A percentile compares a stretch with the other conserved stretches of the same genome.
These are phyloP conservation scores for Dalbergia cultrata DNA, from an alignment of 306 rosid genomes.

Conservation along the genomic window DNA sequence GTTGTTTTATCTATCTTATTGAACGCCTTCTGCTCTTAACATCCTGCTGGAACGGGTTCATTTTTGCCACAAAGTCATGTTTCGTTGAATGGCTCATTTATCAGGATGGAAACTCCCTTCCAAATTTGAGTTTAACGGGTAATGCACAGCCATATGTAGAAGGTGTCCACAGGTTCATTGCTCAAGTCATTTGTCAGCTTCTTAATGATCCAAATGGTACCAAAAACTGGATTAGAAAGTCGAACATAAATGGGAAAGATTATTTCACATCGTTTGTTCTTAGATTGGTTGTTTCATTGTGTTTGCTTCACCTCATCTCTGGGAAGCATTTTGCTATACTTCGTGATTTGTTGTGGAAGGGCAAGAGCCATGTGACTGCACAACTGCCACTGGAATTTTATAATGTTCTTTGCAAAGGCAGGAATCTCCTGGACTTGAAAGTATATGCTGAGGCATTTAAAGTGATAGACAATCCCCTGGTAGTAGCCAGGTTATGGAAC, in stretches of 20 bases:
- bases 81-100: slow-evolving; percentile 72
- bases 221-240: slow-evolving; percentile 54
- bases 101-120: slow-evolving; percentile 45
- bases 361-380: slow-evolving; percentile 15
- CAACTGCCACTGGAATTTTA: slow-evolving; percentile 54
- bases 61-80: slow-evolving; percentile 64
- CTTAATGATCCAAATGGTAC: slow-evolving; percentile 34
- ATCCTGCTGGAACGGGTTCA: slow-evolving; percentile 45
- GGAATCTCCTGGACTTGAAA: slow-evolving; percentile 21
- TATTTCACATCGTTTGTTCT: slow-evolving; percentile 51
- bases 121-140: slow-evolving; percentile 6
- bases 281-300: slow-evolving; percentile 55
- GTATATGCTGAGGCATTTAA: slow-evolving; percentile 61
- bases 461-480: slow-evolving; percentile 60
- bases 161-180: slow-evolving; percentile 38
- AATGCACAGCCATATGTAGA: neutral
- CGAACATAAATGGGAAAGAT: slow-evolving; percentile 15
- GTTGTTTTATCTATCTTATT: slow-evolving; percentile 71
- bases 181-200: neutral
- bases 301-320: slow-evolving; percentile 58
- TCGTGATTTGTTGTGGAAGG: slow-evolving; percentile 34
- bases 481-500: slow-evolving; percentile 48
- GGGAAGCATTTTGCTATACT: slow-evolving; percentile 37
- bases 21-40: slow-evolving; percentile 68
- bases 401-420: slow-evolving; percentile 41